phyloP scores from a whole-genome alignment of 495 filamentous ascomycete species.

The Aspergillus asperescens region DNA sequence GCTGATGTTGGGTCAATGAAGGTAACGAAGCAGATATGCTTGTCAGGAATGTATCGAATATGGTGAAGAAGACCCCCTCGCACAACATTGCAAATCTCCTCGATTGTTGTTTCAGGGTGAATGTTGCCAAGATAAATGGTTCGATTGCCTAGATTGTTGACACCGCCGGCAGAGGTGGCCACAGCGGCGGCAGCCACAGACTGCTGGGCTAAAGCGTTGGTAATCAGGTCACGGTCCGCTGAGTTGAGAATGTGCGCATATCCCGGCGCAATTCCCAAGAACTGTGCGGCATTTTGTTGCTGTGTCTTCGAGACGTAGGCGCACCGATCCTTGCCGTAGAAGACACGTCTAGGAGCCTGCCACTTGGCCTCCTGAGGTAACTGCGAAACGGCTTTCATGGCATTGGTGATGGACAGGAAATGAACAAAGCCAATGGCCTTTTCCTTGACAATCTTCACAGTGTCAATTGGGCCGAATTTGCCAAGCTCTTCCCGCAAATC shows the following conservation, averaged over 20 bases:
- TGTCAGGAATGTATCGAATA: constrained; percentile 98
- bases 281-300: constrained; percentile 98
- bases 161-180: constrained; percentile 90
- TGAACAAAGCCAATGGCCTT: constrained; percentile 98
- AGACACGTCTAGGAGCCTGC: constrained; percentile 91
- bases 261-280: constrained; percentile 94
- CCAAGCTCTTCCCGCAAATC: constrained; percentile 91
- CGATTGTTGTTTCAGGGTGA: constrained; percentile 96
- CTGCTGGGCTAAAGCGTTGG: constrained; percentile 91
- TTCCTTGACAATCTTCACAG: constrained; percentile 95
- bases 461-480: constrained; percentile 95
- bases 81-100: constrained; percentile 97
- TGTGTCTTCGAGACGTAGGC: constrained; percentile 99
- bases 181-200: constrained; percentile 96
- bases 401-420: constrained; percentile 94
- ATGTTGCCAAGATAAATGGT: constrained; percentile 99
- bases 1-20: constrained; percentile 99
- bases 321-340: constrained; percentile 97
- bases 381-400: constrained; percentile 97
- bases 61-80: constrained; percentile 91
- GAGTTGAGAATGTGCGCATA: constrained; percentile 94
- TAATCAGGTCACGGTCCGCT: constrained; percentile 92
- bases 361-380: constrained; percentile 94
- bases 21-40: constrained; percentile 99
- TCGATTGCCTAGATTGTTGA: constrained; percentile 94